A percentile compares a stretch with the other conserved stretches of the same genome.
These are phyloP conservation scores for Fonsecaea pedrosoi DNA, from an alignment of 2,329 filamentous ascomycete species.

Conservation along the genomic window DNA sequence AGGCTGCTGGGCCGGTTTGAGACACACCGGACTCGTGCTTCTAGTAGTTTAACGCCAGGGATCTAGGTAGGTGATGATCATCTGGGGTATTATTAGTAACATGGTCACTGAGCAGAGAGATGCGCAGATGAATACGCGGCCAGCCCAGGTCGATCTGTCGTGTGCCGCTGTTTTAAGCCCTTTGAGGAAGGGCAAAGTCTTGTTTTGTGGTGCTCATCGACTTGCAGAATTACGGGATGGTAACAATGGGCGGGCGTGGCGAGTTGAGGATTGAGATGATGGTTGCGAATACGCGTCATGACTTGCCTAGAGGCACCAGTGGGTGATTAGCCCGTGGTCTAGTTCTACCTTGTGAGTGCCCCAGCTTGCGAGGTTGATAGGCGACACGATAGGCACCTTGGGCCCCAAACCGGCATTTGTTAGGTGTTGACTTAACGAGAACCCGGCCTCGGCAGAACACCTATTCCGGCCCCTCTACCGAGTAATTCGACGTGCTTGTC, in stretches of 20 bases:
- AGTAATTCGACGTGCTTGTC: background rate
- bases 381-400: background rate
- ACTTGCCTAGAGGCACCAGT: background rate
- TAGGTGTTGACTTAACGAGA: background rate
- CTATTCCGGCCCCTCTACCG: background rate
- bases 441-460: background rate
- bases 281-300: conserved; percentile 6
- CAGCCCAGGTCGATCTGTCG: background rate
- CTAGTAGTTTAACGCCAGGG: no score
- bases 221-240: background rate
- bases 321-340: background rate
- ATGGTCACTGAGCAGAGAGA: background rate
- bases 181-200: background rate
- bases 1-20: background rate
- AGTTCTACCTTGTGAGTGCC: background rate
- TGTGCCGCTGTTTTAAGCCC: background rate
- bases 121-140: background rate
- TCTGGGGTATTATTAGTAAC: conserved; percentile 4
- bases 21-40: background rate
- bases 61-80: background rate
- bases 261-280: background rate
- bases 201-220: background rate
- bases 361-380: background rate
- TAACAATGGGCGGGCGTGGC: background rate
- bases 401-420: background rate